Evolutionary conservation across 1,284 basidiomycete genomes (phyloP).

Genomic region (Irpex rosettiformis): DNA sequence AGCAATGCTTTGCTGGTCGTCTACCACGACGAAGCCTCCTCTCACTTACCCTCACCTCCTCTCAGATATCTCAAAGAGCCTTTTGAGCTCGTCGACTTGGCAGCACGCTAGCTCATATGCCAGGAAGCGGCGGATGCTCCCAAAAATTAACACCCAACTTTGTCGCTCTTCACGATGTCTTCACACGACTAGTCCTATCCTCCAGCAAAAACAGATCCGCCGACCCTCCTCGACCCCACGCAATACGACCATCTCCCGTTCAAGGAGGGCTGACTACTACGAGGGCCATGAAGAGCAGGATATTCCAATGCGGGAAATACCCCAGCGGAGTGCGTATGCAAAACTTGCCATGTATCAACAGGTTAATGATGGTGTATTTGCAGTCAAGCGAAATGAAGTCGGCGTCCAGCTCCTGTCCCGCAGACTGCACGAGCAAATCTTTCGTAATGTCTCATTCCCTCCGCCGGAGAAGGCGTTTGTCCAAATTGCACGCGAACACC

Average conservation of each 20-base stretch:
- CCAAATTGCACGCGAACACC: slow-evolving; percentile 78
- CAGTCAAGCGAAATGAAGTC: slow-evolving; percentile 77
- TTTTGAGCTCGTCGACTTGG: neutral
- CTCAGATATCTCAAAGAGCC: neutral
- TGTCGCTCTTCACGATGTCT: slow-evolving; percentile 19
- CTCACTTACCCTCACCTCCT: no score
- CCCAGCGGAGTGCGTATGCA: neutral
- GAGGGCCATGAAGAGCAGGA: slow-evolving; percentile 1
- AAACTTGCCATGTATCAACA: neutral
- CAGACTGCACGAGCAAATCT: slow-evolving; percentile 79
- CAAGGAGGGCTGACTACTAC: neutral
- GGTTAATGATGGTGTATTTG: neutral
- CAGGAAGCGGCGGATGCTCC: slow-evolving; percentile 19
- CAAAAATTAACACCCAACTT: slow-evolving; percentile 18
- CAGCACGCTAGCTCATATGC: slow-evolving; percentile 15
- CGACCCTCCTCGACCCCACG: neutral
- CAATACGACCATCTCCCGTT: neutral
- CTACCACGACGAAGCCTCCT: neutral
- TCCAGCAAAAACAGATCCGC: slow-evolving; percentile 18
- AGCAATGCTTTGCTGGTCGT: neutral
- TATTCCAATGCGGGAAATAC: neutral
- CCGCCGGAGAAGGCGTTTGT: slow-evolving; percentile 60
- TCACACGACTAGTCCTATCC: slow-evolving; percentile 16
- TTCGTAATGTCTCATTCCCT: slow-evolving; percentile 69
- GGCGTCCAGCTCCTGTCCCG: slow-evolving; percentile 92